phyloP scores from a whole-genome alignment of 2,329 filamentous ascomycete genomes.

The Zymoseptoria ardabiliae region DNA sequence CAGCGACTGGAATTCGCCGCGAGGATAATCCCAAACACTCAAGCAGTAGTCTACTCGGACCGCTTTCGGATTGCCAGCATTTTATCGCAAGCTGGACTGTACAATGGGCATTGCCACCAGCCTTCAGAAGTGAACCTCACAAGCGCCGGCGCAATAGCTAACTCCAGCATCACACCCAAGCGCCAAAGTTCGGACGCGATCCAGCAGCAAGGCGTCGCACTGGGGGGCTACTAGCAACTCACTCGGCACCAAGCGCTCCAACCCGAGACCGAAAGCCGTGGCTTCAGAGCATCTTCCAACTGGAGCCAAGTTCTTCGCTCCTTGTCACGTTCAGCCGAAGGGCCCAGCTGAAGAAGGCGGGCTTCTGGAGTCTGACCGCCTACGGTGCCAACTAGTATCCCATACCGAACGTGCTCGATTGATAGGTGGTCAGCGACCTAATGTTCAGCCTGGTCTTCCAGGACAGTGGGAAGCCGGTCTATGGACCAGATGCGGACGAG shows the following conservation, averaged over 20 bases:
- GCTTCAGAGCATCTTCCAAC: conserved; percentile 1
- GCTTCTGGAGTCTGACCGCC: conserved; percentile 20
- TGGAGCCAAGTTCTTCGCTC: conserved; percentile 4
- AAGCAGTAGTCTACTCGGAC: conserved; percentile 4
- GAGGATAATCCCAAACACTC: conserved; percentile 6
- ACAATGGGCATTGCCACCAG: conserved; percentile 1
- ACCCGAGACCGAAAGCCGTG: conserved; percentile 4
- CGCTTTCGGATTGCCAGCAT: conserved; percentile 3
- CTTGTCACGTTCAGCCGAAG: conserved; percentile 17
- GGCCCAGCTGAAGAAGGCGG: conserved; percentile 10
- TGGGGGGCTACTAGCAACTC: conserved; percentile 3
- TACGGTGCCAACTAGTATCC: conserved; percentile 14
- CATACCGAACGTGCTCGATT: conserved; percentile 11
- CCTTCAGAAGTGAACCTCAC: conserved; percentile 7
- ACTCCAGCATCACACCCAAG: conserved; percentile 1
- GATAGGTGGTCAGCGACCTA: conserved; percentile 15
- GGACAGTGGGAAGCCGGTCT: conserved; percentile 10
- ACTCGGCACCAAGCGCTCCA: conserved; percentile 7
- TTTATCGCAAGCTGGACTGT: conserved; percentile 8
- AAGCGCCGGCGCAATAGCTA: neutral
- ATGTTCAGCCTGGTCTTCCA: conserved; percentile 11
- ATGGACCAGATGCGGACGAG: conserved; percentile 1
- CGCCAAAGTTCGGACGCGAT: neutral
- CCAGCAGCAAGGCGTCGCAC: conserved; percentile 4
- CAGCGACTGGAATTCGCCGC: conserved; percentile 8